phyloP scores from a whole-genome alignment of 306 rosid species.

The Prunus dulcis region DNA sequence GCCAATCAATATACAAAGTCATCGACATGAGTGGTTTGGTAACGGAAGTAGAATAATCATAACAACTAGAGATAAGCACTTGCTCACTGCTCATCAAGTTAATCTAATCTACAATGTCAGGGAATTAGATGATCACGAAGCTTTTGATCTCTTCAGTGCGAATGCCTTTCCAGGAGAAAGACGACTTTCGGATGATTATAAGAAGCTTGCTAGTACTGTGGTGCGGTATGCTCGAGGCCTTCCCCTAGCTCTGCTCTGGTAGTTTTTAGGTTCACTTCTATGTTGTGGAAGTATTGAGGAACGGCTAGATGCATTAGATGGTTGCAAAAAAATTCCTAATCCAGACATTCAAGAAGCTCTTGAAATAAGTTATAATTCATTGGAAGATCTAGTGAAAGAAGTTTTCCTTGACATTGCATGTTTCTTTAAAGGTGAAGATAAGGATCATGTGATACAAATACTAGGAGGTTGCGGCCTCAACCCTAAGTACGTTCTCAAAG shows the following conservation, averaged over 20 bases:
- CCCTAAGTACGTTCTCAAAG: background rate
- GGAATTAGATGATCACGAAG: background rate
- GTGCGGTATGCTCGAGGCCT: slow-evolving; percentile 13
- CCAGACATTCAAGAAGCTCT: slow-evolving; percentile 33
- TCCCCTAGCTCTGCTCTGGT: background rate
- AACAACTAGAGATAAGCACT: slow-evolving; percentile 1
- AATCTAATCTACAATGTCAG: background rate
- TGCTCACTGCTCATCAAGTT: background rate
- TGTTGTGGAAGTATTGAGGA: slow-evolving; percentile 12
- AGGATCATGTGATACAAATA: slow-evolving; percentile 32
- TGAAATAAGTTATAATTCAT: slow-evolving; percentile 30
- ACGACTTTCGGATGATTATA: background rate
- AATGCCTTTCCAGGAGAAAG: background rate
- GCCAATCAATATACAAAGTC: no score
- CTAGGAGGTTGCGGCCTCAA: slow-evolving; percentile 32
- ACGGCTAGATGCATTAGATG: slow-evolving; percentile 34
- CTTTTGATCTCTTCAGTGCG: background rate
- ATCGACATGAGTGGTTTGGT: background rate
- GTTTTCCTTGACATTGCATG: slow-evolving; percentile 38
- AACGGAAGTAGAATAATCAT: background rate
- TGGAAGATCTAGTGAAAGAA: slow-evolving; percentile 19
- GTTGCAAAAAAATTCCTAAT: slow-evolving; percentile 31
- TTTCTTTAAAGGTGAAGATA: slow-evolving; percentile 20
- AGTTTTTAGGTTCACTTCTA: slow-evolving; percentile 16
- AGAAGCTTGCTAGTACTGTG: background rate